Conservation (phyloP, 345 rosid genomes). For the Dovyalis caffra region DNA sequence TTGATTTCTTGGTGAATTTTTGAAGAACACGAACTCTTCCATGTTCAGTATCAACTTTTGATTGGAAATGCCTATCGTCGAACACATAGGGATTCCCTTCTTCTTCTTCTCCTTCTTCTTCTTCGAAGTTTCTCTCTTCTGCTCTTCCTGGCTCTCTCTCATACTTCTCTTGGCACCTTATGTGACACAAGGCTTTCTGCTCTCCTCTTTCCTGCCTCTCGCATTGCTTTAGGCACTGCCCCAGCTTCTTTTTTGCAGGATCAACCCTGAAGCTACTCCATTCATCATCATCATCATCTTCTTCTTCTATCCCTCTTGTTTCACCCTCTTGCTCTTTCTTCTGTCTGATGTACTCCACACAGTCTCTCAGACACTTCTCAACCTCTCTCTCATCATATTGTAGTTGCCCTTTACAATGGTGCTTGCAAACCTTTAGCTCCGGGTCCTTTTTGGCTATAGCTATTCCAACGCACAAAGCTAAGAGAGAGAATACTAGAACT, state of each 20-base stretch:
- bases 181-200: conserved; percentile 25
- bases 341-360: conserved; percentile 35
- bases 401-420: conserved; percentile 44
- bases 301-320: conserved; percentile 5
- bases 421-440: conserved; percentile 46
- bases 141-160: background rate
- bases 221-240: conserved; percentile 37
- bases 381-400: conserved; percentile 25
- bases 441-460: conserved; percentile 39
- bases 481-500: conserved; percentile 20
- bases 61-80: conserved; percentile 4
- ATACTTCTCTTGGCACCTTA: conserved; percentile 25
- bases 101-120: background rate
- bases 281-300: background rate
- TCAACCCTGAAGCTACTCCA: conserved; percentile 2
- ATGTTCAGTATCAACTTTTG: background rate
- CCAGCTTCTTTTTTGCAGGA: conserved; percentile 17
- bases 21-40: conserved; percentile 16
- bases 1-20: conserved; percentile 17
- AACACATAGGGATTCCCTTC: conserved; percentile 26
- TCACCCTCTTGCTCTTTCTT: conserved; percentile 17
- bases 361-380: conserved; percentile 26
- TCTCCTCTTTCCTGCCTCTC: conserved; percentile 9
- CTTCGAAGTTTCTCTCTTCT: background rate
- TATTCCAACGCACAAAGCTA: conserved; percentile 20